Base-by-base conservation (phyloP, 768 basidiomycete genomes). In the Tulasnella sp. region DNA sequence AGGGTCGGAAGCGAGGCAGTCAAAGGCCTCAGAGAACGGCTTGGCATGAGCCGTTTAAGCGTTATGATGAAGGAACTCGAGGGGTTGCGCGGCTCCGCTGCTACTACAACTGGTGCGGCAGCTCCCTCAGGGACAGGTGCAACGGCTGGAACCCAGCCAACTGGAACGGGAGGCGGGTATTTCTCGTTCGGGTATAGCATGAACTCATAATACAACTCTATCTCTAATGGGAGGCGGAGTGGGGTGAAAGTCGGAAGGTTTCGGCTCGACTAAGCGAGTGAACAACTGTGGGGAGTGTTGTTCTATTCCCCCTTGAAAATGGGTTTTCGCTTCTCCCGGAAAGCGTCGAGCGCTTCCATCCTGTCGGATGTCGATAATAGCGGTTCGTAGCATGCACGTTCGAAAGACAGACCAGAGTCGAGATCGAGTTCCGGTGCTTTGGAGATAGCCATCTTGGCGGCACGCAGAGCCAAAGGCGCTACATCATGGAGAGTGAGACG, bases 321-420 rank as follows among this genome's bases (percentile, higher is more conserved):
- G 0, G 95, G 93, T 14, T 83, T 83, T 54, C 95, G 85, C 82
- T 96, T 96, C 83, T 93, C 92, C 80, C 87, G 90, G 85, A 97
- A 97, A 17, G 96, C 96, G 72, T 88, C 83, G 49, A 97, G 85
- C 3, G 95, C 96, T 83, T 98, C 96, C 7, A 86, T 79, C 25
- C 96, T 88, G 82, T 98, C 96, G 78, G 89, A 86, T 8, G 87
- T 91, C 40, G 86, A 85, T 29, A 97, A 85, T 25, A 98, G 85
- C 2, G 88, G 87, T 79, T 97, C 92, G 78, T 98, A 98, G 15
- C 92, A 89, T 6, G 90, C 89, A 42, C 92, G 87, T 82, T 97
- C 96, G 78, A 96, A 93, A 82, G 96, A 93, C n/a, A 98, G 86
- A n/a, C 93, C 94, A 89, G 90, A 87, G 83, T 96, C 94, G 8